Base-by-base conservation (phyloP, 768 basidiomycete species). In the Leccinum obscurum region DNA sequence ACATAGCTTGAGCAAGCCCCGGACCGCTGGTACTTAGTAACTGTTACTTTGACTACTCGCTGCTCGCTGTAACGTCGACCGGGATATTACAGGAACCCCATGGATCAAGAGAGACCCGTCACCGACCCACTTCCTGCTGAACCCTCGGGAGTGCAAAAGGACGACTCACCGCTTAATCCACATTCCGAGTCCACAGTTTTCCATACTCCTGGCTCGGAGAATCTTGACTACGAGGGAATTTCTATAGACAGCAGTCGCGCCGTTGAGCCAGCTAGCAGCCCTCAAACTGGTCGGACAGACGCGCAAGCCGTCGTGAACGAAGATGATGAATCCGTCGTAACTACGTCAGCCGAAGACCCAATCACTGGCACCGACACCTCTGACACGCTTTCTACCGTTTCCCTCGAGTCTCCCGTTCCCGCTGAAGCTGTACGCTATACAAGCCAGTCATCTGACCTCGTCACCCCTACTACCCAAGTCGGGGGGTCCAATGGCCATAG, bases 101-200 rank as follows among this genome's bases (percentile, higher is more conserved):
- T 72, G 70, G 56, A 66, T 52, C 63, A 62, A 58, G 60, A 62
- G 56, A 52, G 34, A 49, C 55, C 62, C 15, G 30, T 35, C 11
- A 49, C 53, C 46, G 61, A 63, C 53, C 41, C 52, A 37, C 58
- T 49, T 24, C 22, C 51, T 22, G 58, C 20, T 14, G 64, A 61
- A 9, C 37, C 41, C 6, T 58, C 26, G 2, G 56, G 30, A 17
- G 51, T 41, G 56, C 64, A 57, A 51, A 53, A 52, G 30, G 63
- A 61, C 46, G 55, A 32, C 34, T 34, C 34, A 17, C 54, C 63
- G 9, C 15, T 32, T 14, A 55, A 60, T 56, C 41, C 54, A 30
- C 63, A 58, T 32, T 34, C 58, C 14, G 65, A 51, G 51, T 13
- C 54, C 35, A 57, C 53, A 20, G 56, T 50, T 44, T 58, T 30